These are phyloP conservation scores for Lachnellula subtilissima DNA, from an alignment of 2,329 filamentous ascomycete species.

Conservation along the genomic window DNA sequence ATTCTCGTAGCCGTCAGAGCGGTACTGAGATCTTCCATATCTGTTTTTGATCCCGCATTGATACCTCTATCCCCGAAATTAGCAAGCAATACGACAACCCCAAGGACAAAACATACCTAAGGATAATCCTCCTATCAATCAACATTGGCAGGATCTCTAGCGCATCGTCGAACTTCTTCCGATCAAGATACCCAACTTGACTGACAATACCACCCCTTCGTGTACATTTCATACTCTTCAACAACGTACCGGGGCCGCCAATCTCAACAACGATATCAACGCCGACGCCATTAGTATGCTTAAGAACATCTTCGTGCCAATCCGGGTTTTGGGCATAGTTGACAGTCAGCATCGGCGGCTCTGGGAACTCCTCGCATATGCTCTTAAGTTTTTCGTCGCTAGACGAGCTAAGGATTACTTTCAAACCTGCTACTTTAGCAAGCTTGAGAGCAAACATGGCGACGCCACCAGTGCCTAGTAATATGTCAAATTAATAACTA, in stretches of 20 bases:
- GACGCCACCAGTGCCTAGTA: slow-evolving; percentile 32
- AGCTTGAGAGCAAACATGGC: slow-evolving; percentile 14
- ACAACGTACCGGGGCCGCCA: slow-evolving; percentile 37
- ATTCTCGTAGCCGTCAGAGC: background rate
- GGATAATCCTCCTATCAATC: background rate
- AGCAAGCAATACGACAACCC: background rate
- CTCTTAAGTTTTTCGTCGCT: slow-evolving; percentile 46
- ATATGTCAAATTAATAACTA: background rate
- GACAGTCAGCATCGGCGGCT: slow-evolving; percentile 38
- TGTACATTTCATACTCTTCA: slow-evolving; percentile 1
- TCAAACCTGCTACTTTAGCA: background rate
- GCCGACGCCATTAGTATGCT: slow-evolving; percentile 40
- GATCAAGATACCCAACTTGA: background rate
- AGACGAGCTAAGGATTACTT: slow-evolving; percentile 47
- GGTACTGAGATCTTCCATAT: background rate
- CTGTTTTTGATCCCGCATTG: background rate
- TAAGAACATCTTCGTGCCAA: slow-evolving; percentile 45
- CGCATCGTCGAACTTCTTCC: background rate
- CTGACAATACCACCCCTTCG: background rate
- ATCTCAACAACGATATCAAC: slow-evolving; percentile 51
- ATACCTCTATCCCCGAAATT: background rate
- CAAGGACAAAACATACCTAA: background rate
- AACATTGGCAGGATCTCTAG: background rate
- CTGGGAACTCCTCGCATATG: slow-evolving; percentile 41
- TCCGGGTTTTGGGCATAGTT: slow-evolving; percentile 49